Conservation (phyloP, 108 stramenopile species). For the Aurantiochytrium sp. region DNA sequence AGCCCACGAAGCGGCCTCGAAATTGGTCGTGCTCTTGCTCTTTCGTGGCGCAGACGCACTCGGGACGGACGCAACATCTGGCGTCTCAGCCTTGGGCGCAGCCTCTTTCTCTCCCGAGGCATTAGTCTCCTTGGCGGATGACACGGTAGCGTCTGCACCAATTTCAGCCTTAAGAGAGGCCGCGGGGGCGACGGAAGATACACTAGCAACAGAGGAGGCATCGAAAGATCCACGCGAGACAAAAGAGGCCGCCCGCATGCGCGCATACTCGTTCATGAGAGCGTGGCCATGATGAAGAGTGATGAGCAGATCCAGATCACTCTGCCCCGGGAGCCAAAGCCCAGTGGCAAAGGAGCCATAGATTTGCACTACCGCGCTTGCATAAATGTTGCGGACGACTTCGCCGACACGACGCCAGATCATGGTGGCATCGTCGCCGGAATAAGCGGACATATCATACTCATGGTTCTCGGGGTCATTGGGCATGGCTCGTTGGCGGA, state of each 20-base stretch:
- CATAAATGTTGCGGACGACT: neutral
- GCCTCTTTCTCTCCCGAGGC: neutral
- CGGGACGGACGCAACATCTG: no score
- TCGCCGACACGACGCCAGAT: neutral
- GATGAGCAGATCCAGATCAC: neutral
- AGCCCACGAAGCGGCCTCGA: no score
- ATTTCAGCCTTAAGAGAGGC: neutral
- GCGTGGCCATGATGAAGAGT: neutral
- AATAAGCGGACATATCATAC: neutral
- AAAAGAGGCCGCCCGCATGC: neutral
- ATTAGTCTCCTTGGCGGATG: neutral
- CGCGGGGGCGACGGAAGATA: neutral
- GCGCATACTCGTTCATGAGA: neutral
- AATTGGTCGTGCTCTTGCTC: no score
- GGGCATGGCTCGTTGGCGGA: neutral
- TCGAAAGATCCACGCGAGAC: neutral
- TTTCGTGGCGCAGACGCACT: no score
- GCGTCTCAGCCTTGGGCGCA: no score
- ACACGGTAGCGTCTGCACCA: neutral
- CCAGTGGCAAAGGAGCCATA: slow-evolving; percentile 12
- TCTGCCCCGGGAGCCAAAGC: slow-evolving; percentile 5
- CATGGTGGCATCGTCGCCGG: neutral
- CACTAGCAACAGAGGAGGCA: neutral
- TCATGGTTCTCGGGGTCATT: neutral
- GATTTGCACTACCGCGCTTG: neutral